Conservation (phyloP, 805 yeast genomes). For the Candida peoriensis region DNA sequence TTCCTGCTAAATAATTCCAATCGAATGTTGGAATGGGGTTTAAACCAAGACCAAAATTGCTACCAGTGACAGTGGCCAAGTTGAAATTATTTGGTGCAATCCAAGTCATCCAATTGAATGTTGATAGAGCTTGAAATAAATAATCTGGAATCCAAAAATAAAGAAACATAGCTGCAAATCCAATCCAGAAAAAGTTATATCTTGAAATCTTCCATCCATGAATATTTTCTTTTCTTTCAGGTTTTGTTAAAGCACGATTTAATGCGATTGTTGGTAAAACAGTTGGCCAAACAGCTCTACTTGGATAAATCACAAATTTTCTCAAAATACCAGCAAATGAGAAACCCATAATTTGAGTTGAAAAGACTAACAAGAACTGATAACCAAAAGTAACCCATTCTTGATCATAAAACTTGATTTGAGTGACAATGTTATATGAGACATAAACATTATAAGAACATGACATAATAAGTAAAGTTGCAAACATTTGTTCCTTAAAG, state of each 20-base stretch:
- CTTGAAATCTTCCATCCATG: conserved; percentile 31
- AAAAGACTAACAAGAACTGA: conserved; percentile 45
- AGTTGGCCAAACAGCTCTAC: conserved; percentile 50
- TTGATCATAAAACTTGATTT: conserved; percentile 25
- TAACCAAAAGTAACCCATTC: conserved; percentile 39
- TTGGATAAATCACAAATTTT: conserved; percentile 49
- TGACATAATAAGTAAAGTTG: conserved; percentile 40
- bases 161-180: conserved; percentile 29
- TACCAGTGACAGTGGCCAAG: conserved; percentile 46
- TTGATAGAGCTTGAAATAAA: conserved; percentile 35
- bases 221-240: conserved; percentile 28
- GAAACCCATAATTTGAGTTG: conserved; percentile 60
- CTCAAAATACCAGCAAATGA: conserved; percentile 64
- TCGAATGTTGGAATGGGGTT: conserved; percentile 52
- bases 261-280: conserved; percentile 43
- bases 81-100: conserved; percentile 46
- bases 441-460: conserved; percentile 31
- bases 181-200: conserved; percentile 30
- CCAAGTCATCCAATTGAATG: conserved; percentile 56
- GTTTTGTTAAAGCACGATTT: conserved; percentile 39
- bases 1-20: conserved; percentile 39
- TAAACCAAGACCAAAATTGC: conserved; percentile 42
- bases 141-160: conserved; percentile 44
- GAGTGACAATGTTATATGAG: conserved; percentile 33
- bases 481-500: conserved; percentile 60